Evolutionary conservation across 345 rosid species (phyloP).

Genomic region (Bruguiera parviflora): DNA sequence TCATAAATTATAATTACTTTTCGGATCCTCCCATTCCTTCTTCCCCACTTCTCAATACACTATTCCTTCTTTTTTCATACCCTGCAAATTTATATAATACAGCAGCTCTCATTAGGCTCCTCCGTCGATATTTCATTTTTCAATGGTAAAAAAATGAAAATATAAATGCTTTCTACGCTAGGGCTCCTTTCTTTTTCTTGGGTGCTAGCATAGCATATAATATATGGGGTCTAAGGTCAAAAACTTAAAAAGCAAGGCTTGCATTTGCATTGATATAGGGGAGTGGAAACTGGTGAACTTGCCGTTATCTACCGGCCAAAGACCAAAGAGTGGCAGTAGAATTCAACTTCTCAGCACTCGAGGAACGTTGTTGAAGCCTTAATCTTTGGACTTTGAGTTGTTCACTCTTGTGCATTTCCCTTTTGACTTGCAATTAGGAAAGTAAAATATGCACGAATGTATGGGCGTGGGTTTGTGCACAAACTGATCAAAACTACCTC

Average conservation of each 20-base stretch:
- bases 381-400: conserved; percentile 32
- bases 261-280: not conserved
- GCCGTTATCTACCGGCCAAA: conserved; percentile 6
- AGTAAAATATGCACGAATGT: not conserved
- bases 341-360: conserved; percentile 35
- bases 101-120: too few relatives aligned
- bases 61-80: too few relatives aligned
- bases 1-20: not conserved
- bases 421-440: conserved; percentile 28
- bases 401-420: conserved; percentile 49
- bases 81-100: too few relatives aligned
- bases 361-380: conserved; percentile 52
- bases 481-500: conserved; percentile 18
- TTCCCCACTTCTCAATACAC: conserved; percentile 8
- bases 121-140: too few relatives aligned
- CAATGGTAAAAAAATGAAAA: too few relatives aligned
- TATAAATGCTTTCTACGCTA: too few relatives aligned
- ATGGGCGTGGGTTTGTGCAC: conserved; percentile 5
- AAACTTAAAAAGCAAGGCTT: too few relatives aligned
- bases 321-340: conserved; percentile 16
- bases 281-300: not conserved
- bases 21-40: too few relatives aligned
- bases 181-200: too few relatives aligned
- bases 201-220: too few relatives aligned
- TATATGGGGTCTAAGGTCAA: too few relatives aligned